Conservation (phyloP, 768 basidiomycete species). For the Chalciporus chontae region DNA sequence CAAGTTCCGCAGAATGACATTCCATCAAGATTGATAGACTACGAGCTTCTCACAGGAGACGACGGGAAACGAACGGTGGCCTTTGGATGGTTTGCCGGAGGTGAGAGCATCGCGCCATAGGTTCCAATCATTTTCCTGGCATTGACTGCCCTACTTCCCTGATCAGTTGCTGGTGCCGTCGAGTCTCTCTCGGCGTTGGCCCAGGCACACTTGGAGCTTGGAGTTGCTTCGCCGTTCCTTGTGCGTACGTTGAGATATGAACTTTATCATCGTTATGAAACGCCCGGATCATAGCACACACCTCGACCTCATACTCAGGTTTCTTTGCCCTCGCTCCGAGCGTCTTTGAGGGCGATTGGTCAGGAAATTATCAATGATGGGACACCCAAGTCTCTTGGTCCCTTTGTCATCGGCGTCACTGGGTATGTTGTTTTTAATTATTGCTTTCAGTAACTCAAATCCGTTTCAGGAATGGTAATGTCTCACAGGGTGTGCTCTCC, state of each 20-base stretch:
- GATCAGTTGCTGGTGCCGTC: conserved; percentile 74
- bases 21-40: conserved; percentile 69
- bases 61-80: conserved; percentile 77
- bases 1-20: conserved; percentile 16
- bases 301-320: conserved; percentile 77
- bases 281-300: conserved; percentile 44
- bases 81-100: conserved; percentile 92
- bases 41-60: conserved; percentile 68
- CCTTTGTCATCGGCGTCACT: conserved; percentile 78
- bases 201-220: conserved; percentile 72
- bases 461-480: conserved; percentile 66
- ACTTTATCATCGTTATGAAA: not conserved
- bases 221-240: conserved; percentile 79
- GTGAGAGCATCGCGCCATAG: conserved; percentile 36
- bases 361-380: conserved; percentile 51
- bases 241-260: conserved; percentile 38
- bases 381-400: conserved; percentile 63
- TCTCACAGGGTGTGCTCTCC: conserved; percentile 71
- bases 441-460: not conserved
- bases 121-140: not conserved
- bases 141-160: not conserved
- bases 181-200: conserved; percentile 80
- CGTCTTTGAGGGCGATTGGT: conserved; percentile 55
- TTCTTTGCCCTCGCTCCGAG: conserved; percentile 49
- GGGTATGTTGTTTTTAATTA: conserved; percentile 47